phyloP scores from a whole-genome alignment of 805 yeast genomes.

The Ogataea trehalophila region DNA sequence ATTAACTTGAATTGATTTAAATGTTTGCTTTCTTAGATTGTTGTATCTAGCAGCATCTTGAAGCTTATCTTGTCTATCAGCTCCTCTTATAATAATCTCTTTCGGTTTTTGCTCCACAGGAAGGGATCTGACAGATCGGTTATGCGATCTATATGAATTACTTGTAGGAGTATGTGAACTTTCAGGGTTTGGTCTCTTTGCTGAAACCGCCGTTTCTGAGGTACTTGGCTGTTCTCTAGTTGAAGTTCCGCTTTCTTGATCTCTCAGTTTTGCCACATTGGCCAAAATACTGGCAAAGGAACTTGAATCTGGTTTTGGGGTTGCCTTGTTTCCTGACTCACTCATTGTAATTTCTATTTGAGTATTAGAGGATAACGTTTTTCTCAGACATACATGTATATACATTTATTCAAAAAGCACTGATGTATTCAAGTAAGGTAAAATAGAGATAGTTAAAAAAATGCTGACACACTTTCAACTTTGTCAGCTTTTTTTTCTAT shows the following conservation, averaged over 20 bases:
- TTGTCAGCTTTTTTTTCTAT: too few species aligned
- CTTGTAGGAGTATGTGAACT: too few species aligned
- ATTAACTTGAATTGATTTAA: slow-evolving; percentile 47
- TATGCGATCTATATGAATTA: background rate
- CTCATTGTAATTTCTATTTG: too few species aligned
- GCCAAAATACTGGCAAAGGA: slow-evolving; percentile 70
- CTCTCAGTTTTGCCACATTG: slow-evolving; percentile 59
- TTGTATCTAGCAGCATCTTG: slow-evolving; percentile 13
- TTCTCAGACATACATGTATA: too few species aligned
- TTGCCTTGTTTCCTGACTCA: background rate
- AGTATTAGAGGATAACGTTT: too few species aligned
- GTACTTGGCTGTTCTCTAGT: background rate
- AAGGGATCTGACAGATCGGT: background rate
- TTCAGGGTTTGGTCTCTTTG: background rate
- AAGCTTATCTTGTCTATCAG: slow-evolving; percentile 10
- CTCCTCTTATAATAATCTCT: slow-evolving; percentile 14
- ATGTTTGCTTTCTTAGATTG: slow-evolving; percentile 19
- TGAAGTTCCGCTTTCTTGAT: slow-evolving; percentile 26
- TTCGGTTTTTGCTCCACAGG: slow-evolving; percentile 1
- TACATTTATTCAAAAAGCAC: too few species aligned
- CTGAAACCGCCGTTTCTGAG: background rate
- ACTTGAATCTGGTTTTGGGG: slow-evolving; percentile 33
- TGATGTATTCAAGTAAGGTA: too few species aligned
- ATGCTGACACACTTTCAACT: too few species aligned
- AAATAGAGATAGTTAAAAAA: too few species aligned